phyloP scores from a whole-genome alignment of 352 stramenopile genomes.

The Phytophthora sp. region DNA sequence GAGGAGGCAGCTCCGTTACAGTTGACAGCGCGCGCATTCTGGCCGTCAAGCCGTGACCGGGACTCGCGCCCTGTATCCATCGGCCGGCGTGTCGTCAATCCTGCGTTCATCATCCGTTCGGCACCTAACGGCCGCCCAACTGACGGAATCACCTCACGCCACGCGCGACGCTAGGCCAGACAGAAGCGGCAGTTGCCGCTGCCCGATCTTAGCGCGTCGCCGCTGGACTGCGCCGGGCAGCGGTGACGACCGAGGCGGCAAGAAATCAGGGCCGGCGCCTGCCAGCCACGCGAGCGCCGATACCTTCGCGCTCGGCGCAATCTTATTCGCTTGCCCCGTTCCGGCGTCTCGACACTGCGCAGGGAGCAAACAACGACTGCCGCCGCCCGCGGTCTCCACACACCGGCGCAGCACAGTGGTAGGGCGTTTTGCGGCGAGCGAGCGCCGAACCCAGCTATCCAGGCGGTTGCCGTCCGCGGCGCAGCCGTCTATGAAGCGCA shows the following conservation, averaged over 20 bases:
- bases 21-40: slow-evolving; percentile 7
- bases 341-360: slow-evolving; percentile 13
- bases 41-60: background rate
- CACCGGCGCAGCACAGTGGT: slow-evolving; percentile 3
- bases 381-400: background rate
- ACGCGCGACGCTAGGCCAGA: background rate
- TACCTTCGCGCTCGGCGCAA: background rate
- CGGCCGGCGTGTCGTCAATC: slow-evolving; percentile 6
- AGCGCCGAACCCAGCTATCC: background rate
- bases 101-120: slow-evolving; percentile 28
- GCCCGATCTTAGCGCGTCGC: no score
- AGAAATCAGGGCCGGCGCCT: background rate
- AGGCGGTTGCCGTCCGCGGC: background rate
- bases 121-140: background rate
- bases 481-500: background rate
- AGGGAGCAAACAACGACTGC: background rate
- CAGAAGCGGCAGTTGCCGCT: slow-evolving; percentile 1
- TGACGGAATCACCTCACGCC: slow-evolving; percentile 12
- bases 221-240: background rate
- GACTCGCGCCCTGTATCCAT: no score
- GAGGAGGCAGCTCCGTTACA: background rate
- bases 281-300: background rate
- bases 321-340: slow-evolving; percentile 3
- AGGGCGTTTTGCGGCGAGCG: background rate
- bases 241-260: background rate